Conservation (phyloP, 2,329 filamentous ascomycete species). For the Pyrenophora tritici-repentis region DNA sequence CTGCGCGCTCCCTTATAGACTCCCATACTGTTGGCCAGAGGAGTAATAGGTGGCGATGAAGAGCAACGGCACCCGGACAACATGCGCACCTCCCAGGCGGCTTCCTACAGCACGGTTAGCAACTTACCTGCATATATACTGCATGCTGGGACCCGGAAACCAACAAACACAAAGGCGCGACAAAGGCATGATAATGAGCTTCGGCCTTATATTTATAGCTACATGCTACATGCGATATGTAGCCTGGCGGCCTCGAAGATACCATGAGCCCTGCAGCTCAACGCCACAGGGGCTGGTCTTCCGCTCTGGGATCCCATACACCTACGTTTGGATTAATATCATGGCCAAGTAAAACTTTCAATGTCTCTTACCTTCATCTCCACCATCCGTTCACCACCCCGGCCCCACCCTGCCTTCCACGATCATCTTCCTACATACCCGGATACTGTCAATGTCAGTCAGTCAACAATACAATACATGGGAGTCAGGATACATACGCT, state of each 20-base stretch:
- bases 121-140: neutral
- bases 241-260: neutral
- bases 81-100: neutral
- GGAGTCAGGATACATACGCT: neutral
- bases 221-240: neutral
- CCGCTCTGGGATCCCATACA: neutral
- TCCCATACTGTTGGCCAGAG: neutral
- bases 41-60: neutral
- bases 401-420: neutral
- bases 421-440: neutral
- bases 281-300: neutral
- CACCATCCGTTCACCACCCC: neutral
- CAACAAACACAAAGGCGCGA: too few relatives aligned
- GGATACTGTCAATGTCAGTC: neutral
- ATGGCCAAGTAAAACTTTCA: neutral
- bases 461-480: neutral
- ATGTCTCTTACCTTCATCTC: neutral
- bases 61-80: neutral
- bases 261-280: neutral
- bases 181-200: neutral
- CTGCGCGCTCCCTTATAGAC: neutral
- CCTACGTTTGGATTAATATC: neutral
- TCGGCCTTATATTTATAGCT: neutral
- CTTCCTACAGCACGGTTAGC: neutral
- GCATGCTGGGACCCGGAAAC: neutral